Percentiles rank a stretch among this genome's conserved stretches.
Conservation (phyloP, 805 yeast species). For the Nakazawaea wickerhamii region DNA sequence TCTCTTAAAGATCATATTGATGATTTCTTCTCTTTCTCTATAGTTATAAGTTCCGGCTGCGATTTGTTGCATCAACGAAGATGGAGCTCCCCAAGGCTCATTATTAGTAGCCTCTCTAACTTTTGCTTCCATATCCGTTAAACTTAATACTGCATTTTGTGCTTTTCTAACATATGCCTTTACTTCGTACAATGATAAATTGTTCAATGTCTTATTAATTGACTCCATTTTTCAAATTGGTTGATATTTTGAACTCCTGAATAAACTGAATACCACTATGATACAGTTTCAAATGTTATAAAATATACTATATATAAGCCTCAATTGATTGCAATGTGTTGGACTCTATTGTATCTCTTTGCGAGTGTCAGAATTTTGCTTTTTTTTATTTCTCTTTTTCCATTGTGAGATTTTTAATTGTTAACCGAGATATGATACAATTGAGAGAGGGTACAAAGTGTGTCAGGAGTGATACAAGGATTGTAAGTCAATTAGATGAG, state of each 20-base stretch:
- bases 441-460: too few relatives aligned
- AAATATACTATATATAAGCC: too few relatives aligned
- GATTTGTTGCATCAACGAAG: conserved; percentile 89
- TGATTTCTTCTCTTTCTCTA: conserved; percentile 73
- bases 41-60: conserved; percentile 91
- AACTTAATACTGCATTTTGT: conserved; percentile 91
- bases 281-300: too few relatives aligned
- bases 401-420: too few relatives aligned
- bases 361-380: too few relatives aligned
- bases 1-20: conserved; percentile 74
- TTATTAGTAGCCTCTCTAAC: conserved; percentile 97
- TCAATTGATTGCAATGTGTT: too few relatives aligned
- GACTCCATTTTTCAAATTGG: conserved; percentile 50
- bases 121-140: conserved; percentile 92
- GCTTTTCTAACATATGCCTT: conserved; percentile 97
- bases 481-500: too few relatives aligned
- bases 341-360: too few relatives aligned
- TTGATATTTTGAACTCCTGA: background rate
- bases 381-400: too few relatives aligned
- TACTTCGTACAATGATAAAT: conserved; percentile 87
- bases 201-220: conserved; percentile 77
- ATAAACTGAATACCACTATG: too few relatives aligned
- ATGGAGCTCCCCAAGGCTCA: conserved; percentile 98
- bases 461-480: too few relatives aligned
- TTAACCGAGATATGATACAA: too few relatives aligned